These are phyloP conservation scores for Fomitopsis pinicola DNA, from an alignment of 1,284 basidiomycete species.

Conservation along the genomic window DNA sequence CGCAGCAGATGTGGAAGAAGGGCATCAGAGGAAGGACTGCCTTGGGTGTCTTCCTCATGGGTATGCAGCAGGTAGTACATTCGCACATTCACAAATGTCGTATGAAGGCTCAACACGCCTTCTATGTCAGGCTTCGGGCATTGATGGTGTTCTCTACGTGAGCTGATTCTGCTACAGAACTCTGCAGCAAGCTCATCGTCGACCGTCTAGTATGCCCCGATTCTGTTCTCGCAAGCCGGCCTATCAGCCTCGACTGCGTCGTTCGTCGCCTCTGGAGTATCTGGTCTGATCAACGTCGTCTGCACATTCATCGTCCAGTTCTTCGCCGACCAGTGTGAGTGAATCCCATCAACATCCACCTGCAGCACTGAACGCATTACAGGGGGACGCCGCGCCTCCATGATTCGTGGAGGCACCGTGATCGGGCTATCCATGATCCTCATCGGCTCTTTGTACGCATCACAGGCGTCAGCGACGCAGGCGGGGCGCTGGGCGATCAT, in stretches of 20 bases:
- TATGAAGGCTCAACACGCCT: neutral
- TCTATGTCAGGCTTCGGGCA: conserved; percentile 24
- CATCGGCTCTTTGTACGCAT: conserved; percentile 42
- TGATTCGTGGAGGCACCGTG: conserved; percentile 40
- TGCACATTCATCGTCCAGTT: conserved; percentile 38
- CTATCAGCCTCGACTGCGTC: conserved; percentile 40
- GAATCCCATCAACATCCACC: neutral
- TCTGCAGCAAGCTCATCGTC: neutral
- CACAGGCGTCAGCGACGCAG: conserved; percentile 25
- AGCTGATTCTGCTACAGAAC: neutral
- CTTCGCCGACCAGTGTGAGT: conserved; percentile 38
- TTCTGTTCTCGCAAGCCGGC: conserved; percentile 47
- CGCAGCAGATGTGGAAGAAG: conserved; percentile 26
- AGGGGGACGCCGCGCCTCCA: conserved; percentile 41
- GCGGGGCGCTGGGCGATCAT: conserved; percentile 41
- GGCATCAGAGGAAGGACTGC: conserved; percentile 34
- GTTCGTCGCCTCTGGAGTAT: conserved; percentile 49
- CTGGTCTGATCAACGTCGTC: conserved; percentile 43
- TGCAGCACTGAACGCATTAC: conserved; percentile 2
- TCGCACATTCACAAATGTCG: neutral
- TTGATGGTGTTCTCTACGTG: conserved; percentile 34
- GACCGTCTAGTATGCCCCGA: conserved; percentile 42
- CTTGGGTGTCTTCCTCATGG: conserved; percentile 44
- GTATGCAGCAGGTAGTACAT: conserved; percentile 38
- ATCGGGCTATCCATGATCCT: conserved; percentile 34